Evolutionary conservation across 2,329 filamentous ascomycete species (phyloP).

Genomic region (Keithomyces neogunnii): DNA sequence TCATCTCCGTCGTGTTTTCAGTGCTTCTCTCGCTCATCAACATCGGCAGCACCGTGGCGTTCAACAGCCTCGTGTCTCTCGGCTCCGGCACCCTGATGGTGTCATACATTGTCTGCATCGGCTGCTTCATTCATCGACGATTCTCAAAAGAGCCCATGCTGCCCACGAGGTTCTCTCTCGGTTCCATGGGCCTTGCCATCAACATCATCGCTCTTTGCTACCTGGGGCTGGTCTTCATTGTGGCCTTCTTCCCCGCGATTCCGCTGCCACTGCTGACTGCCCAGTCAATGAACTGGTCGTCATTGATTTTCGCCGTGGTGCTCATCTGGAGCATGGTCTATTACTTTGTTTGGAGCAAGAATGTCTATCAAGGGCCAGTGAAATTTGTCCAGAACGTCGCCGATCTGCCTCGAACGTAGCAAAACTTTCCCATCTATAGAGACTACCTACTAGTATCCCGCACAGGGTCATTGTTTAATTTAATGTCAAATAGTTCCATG

Average conservation of each 20-base stretch:
- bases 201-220: slow-evolving; percentile 46
- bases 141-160: slow-evolving; percentile 17
- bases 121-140: slow-evolving; percentile 20
- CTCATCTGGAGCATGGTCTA: slow-evolving; percentile 37
- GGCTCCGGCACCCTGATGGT: slow-evolving; percentile 21
- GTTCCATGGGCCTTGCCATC: slow-evolving; percentile 41
- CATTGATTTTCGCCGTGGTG: slow-evolving; percentile 33
- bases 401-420: too few species aligned
- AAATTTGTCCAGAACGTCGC: too few species aligned
- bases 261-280: slow-evolving; percentile 16
- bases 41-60: slow-evolving; percentile 21
- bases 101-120: slow-evolving; percentile 21
- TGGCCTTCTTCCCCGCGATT: slow-evolving; percentile 38
- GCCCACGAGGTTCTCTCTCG: slow-evolving; percentile 42
- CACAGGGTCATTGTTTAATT: too few species aligned
- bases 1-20: slow-evolving; percentile 17
- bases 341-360: slow-evolving; percentile 32
- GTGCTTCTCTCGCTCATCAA: slow-evolving; percentile 24
- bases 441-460: too few species aligned
- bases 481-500: too few species aligned
- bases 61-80: slow-evolving; percentile 20
- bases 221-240: slow-evolving; percentile 46
- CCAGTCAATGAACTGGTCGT: slow-evolving; percentile 37
- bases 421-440: too few species aligned
- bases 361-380: slow-evolving; percentile 37